A percentile compares a stretch with the other conserved stretches of the same genome.
phyloP scores from a whole-genome alignment of 176 grass and related monocot species.

The Leersia perrieri region DNA sequence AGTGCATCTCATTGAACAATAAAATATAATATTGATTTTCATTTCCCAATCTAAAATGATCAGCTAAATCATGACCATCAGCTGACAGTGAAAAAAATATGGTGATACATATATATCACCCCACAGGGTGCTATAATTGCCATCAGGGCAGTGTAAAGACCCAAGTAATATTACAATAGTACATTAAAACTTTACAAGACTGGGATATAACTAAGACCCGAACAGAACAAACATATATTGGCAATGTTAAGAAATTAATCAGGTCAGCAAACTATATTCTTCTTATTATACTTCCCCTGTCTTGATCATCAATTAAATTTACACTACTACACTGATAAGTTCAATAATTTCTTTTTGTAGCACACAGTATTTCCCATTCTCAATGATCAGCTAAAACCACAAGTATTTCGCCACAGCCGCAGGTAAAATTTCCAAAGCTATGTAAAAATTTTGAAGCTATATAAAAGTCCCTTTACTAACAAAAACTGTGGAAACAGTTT shows the following conservation, averaged over 20 bases:
- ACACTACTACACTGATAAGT: background rate
- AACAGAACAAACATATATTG: background rate
- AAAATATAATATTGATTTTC: background rate
- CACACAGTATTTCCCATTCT: conserved; percentile 29
- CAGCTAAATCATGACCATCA: background rate
- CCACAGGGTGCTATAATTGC: background rate
- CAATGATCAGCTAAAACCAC: conserved; percentile 47
- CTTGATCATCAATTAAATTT: background rate
- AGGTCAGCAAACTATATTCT: background rate
- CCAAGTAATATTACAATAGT: background rate
- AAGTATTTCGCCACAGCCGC: no score
- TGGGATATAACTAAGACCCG: background rate
- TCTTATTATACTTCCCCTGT: background rate
- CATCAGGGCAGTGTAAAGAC: background rate
- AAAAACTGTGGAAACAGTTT: background rate
- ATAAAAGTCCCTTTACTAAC: background rate
- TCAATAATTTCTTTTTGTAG: background rate
- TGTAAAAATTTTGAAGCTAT: no score
- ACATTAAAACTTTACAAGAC: background rate
- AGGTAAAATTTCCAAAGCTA: background rate
- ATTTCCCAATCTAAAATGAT: background rate
- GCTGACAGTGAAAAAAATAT: background rate
- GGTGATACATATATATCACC: background rate
- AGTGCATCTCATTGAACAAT: background rate
- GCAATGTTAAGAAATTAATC: background rate